These are phyloP conservation scores for Plasmodium cynomolgi DNA, from an alignment of 169 alveolate genomes.

Conservation along the genomic window DNA sequence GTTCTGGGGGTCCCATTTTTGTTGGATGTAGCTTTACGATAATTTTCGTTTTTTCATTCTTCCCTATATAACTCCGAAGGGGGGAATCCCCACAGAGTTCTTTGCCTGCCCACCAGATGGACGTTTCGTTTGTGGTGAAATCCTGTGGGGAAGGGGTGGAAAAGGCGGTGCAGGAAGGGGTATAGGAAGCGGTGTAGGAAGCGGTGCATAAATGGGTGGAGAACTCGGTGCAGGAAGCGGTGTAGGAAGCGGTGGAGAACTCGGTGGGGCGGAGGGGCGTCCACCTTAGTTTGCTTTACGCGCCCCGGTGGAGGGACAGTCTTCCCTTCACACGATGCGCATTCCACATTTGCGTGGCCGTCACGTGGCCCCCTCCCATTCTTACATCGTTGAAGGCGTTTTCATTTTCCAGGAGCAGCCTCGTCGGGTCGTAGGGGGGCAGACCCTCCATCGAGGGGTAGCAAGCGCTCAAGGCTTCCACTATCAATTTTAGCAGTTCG, in stretches of 20 bases:
- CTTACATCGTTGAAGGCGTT: constrained; percentile 83
- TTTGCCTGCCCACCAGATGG: constrained; percentile 97
- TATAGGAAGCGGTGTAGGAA: no score
- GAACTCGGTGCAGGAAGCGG: background rate
- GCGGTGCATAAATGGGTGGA: no score
- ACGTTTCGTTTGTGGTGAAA: constrained; percentile 85
- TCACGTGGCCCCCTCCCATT: background rate
- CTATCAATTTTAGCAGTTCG: constrained; percentile 88
- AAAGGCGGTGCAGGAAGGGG: background rate
- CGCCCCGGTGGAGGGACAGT: background rate
- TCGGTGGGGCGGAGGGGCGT: background rate
- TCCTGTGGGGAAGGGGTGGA: constrained; percentile 72
- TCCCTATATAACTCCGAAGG: constrained; percentile 90
- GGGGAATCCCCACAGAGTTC: constrained; percentile 90
- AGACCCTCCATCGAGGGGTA: constrained; percentile 96
- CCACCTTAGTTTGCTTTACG: background rate
- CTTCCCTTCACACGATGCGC: background rate
- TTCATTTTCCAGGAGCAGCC: constrained; percentile 89
- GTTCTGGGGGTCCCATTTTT: constrained; percentile 94
- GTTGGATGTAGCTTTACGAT: constrained; percentile 92
- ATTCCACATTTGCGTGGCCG: background rate
- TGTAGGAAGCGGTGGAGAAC: no score
- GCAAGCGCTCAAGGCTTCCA: constrained; percentile 94
- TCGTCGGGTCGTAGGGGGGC: constrained; percentile 94
- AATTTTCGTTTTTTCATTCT: constrained; percentile 95